Base-by-base conservation (phyloP, 495 filamentous ascomycete species). In the Penicillium coffeae region DNA sequence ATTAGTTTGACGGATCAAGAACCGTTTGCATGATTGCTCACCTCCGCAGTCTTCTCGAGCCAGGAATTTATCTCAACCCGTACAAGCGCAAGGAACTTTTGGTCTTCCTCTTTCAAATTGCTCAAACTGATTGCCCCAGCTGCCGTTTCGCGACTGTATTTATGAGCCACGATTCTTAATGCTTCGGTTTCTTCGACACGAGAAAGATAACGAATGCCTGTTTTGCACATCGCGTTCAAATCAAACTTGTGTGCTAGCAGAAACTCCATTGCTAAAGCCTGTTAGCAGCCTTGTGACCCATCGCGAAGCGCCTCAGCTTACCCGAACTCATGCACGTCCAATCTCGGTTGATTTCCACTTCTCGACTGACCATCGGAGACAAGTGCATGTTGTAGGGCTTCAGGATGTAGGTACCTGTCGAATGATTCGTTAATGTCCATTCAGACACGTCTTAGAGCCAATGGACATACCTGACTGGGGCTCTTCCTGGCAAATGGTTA, bases 341-440 rank as follows among this genome's bases (percentile, higher is more conserved):
- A 40, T 74, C 72, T 19, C 83, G 73, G 47, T 83, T 79, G 22
- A 84, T 52, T 13, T 78, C 73, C 36, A 82, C 51, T 25, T 59
- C 65, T 21, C 72, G 69, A 19, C 76, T 65, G 20, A 71, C 56
- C 18, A 73, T 54, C 0, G 88, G 85, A 40, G 68, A 84, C 21
- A 92, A 52, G 44, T 75, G 68, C 56, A 89, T 74, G 63, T 87
- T 90, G 71, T 83, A 92, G 3, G 88, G 83, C 7, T 75, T 78
- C 13, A 82, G 66, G 33, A 75, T 60, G 54, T 89, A 90, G 14
- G 61, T 71, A 1, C 66, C 80, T 80, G 42, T 42, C 32, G 12
- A 47, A 30, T 46, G 48, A 52, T 52, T 9, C 9, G 44, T 34
- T 30, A 14, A 16, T 42, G 16, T 8, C 39, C 13, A 10, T 10